These are phyloP conservation scores for Puccinia polysora DNA, from an alignment of 1,284 basidiomycete genomes.

Conservation along the genomic window DNA sequence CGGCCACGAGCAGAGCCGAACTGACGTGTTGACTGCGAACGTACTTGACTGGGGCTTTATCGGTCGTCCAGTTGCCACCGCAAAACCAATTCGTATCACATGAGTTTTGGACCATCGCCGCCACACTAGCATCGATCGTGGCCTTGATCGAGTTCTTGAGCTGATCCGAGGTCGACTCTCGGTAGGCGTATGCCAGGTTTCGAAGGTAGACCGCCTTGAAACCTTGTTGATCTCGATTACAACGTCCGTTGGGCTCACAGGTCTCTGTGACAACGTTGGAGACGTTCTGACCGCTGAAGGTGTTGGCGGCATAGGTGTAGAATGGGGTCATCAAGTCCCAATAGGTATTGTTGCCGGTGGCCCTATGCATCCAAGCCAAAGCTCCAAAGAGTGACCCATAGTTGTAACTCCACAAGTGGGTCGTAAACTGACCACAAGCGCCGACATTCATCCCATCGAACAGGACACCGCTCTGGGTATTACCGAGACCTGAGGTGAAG, in stretches of 20 bases:
- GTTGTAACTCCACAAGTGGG: slow-evolving; percentile 42
- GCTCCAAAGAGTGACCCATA: slow-evolving; percentile 17
- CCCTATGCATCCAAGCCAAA: slow-evolving; percentile 25
- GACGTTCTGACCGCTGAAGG: too few relatives aligned
- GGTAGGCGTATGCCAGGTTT: not conserved
- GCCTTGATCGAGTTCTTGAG: not conserved
- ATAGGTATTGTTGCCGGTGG: slow-evolving; percentile 8
- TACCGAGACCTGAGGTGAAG: slow-evolving; percentile 38
- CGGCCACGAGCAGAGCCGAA: not conserved
- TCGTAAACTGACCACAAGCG: slow-evolving; percentile 32
- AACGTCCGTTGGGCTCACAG: not conserved
- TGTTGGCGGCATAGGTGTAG: slow-evolving; percentile 5
- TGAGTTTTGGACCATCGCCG: not conserved
- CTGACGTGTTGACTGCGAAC: not conserved
- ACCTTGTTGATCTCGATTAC: slow-evolving; percentile 9
- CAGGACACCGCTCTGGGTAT: slow-evolving; percentile 21
- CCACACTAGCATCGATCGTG: not conserved
- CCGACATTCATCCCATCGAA: slow-evolving; percentile 39
- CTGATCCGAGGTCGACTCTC: not conserved
- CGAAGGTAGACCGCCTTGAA: slow-evolving; percentile 2
- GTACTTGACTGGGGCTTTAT: not conserved
- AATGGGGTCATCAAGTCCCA: slow-evolving; percentile 13
- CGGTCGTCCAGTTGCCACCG: slow-evolving; percentile 7
- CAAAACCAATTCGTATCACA: slow-evolving; percentile 1
- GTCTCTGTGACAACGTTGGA: not conserved